Percentiles rank a stretch among this genome's conserved stretches.
Evolutionary conservation across 768 basidiomycete genomes (phyloP).

Genomic region (Sporobolomyces roseus): DNA sequence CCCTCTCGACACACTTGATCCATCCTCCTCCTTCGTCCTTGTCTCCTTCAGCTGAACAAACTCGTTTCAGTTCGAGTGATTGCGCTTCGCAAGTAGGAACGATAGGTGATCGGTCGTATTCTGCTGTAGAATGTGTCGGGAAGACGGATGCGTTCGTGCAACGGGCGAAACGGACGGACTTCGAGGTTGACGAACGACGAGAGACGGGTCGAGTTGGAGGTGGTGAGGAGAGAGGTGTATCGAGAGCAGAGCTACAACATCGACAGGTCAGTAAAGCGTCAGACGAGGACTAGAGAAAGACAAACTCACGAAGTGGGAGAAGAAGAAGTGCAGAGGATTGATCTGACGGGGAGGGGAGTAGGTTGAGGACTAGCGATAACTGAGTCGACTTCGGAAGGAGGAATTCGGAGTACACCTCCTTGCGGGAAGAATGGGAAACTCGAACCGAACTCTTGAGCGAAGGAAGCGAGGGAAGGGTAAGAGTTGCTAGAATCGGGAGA

Average conservation of each 20-base stretch:
- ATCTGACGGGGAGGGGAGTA: constrained; percentile 14
- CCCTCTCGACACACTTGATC: constrained; percentile 40
- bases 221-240: constrained; percentile 24
- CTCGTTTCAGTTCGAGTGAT: constrained; percentile 36
- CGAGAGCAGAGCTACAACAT: constrained; percentile 1
- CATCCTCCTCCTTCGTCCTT: constrained; percentile 36
- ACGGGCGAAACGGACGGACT: constrained; percentile 42
- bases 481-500: constrained; percentile 31
- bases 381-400: not conserved
- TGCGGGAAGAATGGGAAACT: constrained; percentile 1
- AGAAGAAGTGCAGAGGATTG: constrained; percentile 33
- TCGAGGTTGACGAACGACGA: constrained; percentile 41
- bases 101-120: constrained; percentile 44
- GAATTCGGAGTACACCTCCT: not conserved
- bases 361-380: not conserved
- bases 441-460: constrained; percentile 8
- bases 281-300: not conserved
- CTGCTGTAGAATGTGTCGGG: constrained; percentile 40
- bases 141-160: constrained; percentile 40
- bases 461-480: not conserved
- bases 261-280: too few species aligned
- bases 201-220: constrained; percentile 35
- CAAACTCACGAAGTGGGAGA: constrained; percentile 10
- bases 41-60: constrained; percentile 8
- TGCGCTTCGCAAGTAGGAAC: constrained; percentile 36